phyloP scores from a whole-genome alignment of 2,329 filamentous ascomycete genomes.

The Paracorniculantispora psalliotae region DNA sequence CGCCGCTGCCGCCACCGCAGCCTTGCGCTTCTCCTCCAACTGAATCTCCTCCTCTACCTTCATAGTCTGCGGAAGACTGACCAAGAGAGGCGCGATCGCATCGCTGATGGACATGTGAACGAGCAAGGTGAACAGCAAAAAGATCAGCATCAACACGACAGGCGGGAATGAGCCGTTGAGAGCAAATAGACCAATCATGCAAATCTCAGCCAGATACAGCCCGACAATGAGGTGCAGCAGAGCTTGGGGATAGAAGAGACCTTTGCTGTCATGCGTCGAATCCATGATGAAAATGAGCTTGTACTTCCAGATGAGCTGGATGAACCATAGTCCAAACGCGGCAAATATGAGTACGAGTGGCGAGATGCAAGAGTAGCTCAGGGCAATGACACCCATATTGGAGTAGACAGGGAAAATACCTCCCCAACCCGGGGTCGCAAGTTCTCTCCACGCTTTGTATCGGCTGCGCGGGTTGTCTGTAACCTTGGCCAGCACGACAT shows the following conservation, averaged over 20 bases:
- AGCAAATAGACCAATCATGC: slow-evolving; percentile 79
- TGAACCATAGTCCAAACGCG: slow-evolving; percentile 69
- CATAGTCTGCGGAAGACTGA: slow-evolving; percentile 73
- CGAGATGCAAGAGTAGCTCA: slow-evolving; percentile 82
- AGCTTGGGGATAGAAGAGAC: slow-evolving; percentile 80
- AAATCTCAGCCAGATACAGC: slow-evolving; percentile 76
- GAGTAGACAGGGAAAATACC: slow-evolving; percentile 77
- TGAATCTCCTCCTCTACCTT: slow-evolving; percentile 48
- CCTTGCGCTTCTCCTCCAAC: slow-evolving; percentile 43
- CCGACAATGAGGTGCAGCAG: slow-evolving; percentile 81
- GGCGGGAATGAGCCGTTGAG: slow-evolving; percentile 64
- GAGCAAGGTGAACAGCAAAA: slow-evolving; percentile 69
- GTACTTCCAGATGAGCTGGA: slow-evolving; percentile 87
- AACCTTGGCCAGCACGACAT: slow-evolving; percentile 60
- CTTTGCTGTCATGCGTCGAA: slow-evolving; percentile 78
- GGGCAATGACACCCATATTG: slow-evolving; percentile 73
- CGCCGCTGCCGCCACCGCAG: slow-evolving; percentile 19
- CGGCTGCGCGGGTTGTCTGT: slow-evolving; percentile 75
- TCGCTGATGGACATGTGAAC: slow-evolving; percentile 70
- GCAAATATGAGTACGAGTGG: slow-evolving; percentile 82
- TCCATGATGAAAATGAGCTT: slow-evolving; percentile 86
- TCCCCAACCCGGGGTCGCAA: slow-evolving; percentile 76
- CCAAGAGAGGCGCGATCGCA: slow-evolving; percentile 71
- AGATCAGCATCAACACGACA: slow-evolving; percentile 68
- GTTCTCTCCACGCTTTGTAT: slow-evolving; percentile 69